A percentile compares a stretch with the other conserved stretches of the same genome.
Conservation (phyloP, 176 grass and related monocot genomes). For the Elymus sibiricus region DNA sequence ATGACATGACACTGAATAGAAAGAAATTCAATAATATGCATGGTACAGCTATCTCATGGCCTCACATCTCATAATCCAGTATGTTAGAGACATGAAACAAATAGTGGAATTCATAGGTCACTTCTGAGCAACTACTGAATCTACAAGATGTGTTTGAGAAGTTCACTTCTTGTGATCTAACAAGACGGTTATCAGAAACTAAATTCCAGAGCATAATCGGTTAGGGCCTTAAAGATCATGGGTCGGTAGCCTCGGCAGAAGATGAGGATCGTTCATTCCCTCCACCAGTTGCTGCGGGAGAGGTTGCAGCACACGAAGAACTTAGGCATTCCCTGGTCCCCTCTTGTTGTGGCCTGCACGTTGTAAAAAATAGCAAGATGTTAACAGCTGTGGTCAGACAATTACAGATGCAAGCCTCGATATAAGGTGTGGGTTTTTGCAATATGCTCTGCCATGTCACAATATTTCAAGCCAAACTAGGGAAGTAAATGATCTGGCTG, state of each 20-base stretch:
- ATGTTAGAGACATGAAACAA: neutral
- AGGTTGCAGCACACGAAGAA: neutral
- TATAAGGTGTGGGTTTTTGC: neutral
- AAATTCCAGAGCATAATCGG: no score
- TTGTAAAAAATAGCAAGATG: neutral
- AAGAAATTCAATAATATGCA: neutral
- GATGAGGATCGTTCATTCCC: neutral
- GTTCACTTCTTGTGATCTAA: neutral
- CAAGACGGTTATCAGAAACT: neutral
- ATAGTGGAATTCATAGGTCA: neutral
- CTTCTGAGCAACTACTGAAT: neutral
- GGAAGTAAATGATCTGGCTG: neutral
- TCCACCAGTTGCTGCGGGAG: no score
- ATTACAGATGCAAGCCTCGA: neutral
- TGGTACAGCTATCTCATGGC: neutral
- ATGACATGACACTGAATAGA: neutral
- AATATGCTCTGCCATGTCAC: neutral
- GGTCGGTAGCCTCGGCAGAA: neutral
- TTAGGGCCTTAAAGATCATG: neutral
- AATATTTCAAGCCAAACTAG: neutral
- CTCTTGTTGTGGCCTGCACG: constrained; percentile 27
- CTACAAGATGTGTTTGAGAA: neutral
- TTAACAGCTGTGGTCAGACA: neutral
- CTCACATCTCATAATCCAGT: neutral
- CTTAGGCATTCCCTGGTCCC: neutral